Conservation (phyloP, 805 yeast species). For the Clavispora phyllophila region DNA sequence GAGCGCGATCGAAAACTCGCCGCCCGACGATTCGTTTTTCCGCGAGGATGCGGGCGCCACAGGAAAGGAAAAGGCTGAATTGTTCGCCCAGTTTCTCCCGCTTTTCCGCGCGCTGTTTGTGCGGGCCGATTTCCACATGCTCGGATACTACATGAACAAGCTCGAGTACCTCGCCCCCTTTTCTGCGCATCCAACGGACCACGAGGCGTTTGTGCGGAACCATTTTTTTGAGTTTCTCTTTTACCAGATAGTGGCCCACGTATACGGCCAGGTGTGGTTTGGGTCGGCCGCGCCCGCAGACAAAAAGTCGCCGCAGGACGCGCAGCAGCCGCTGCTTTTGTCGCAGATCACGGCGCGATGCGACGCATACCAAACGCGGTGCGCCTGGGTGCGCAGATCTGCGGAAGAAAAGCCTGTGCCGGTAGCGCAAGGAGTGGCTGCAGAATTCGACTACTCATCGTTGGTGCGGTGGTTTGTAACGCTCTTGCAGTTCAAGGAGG, state of each 20-base stretch:
- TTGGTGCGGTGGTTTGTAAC: constrained; percentile 19
- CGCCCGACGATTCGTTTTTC: constrained; percentile 1
- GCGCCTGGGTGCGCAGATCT: constrained; percentile 12
- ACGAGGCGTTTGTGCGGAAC: constrained; percentile 18
- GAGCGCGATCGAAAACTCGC: not conserved
- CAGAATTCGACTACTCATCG: constrained; percentile 21
- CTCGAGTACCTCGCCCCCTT: constrained; percentile 18
- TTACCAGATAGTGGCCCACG: constrained; percentile 18
- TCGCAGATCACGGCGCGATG: constrained; percentile 19
- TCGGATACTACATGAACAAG: constrained; percentile 15
- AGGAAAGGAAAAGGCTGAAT: constrained; percentile 5
- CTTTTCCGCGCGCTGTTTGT: constrained; percentile 11
- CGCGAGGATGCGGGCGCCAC: constrained; percentile 5
- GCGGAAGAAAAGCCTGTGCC: constrained; percentile 3
- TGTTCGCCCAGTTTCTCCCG: constrained; percentile 6
- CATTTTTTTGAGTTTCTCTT: constrained; percentile 25
- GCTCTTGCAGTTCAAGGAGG: constrained; percentile 20
- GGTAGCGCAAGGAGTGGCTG: not conserved
- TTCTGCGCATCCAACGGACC: constrained; percentile 20
- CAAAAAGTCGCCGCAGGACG: not conserved
- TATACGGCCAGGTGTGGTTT: constrained; percentile 22
- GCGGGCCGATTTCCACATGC: constrained; percentile 16
- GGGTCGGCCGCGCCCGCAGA: constrained; percentile 3
- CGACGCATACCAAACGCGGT: constrained; percentile 19
- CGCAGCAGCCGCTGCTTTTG: not conserved